Base-by-base conservation (phyloP, 768 basidiomycete species). In the Piloderma croceum region DNA sequence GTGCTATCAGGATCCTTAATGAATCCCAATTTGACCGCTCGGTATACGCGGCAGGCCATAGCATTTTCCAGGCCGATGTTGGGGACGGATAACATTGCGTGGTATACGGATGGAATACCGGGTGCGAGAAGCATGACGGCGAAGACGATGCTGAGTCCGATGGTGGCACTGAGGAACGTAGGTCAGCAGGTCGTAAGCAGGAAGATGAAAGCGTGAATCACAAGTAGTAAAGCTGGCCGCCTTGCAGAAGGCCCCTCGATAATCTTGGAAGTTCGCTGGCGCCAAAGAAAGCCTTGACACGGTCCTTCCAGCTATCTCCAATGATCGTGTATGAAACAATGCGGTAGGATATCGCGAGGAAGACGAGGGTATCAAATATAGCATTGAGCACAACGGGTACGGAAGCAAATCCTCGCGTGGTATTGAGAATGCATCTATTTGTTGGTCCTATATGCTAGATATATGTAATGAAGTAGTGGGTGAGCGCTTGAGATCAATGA, bases 181-280 rank as follows among this genome's bases (percentile, higher is more conserved):
- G 7, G 6, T 6, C 15, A 9, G 24, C 21, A n/a, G n/a, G 34
- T 25, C 19, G 39, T 21, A 41, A 32, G 18, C 23, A 23, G 12
- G n/a, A 21, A 31, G 4, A 36, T 22, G 6, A 33, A 15, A 24
- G 5, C 34, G 34, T 21, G 34, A 44, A 60, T 46, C 32, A 62
- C 64, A 63, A 40, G 34, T 65, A 65, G 44, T 64, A 63, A 19
- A 57, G 56, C 43, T 63, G 62, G 6, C 64, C 62, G 18, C 58
- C 52, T 39, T 54, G 54, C 4, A 64, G 40, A 17, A 63, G 17
- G 0, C 56, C 57, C 31, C 48, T 42, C 5, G 58, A 52, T 21
- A 64, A 44, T 5, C 45, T 47, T 6, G 59, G 54, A 4, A 60
- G 49, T 7, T 37, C 42, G 23, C 49, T 43, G n/a, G 57, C 59